A percentile compares a stretch with the other conserved stretches of the same genome.
Conservation (phyloP, 768 basidiomycete genomes). For the Boletus sp. region DNA sequence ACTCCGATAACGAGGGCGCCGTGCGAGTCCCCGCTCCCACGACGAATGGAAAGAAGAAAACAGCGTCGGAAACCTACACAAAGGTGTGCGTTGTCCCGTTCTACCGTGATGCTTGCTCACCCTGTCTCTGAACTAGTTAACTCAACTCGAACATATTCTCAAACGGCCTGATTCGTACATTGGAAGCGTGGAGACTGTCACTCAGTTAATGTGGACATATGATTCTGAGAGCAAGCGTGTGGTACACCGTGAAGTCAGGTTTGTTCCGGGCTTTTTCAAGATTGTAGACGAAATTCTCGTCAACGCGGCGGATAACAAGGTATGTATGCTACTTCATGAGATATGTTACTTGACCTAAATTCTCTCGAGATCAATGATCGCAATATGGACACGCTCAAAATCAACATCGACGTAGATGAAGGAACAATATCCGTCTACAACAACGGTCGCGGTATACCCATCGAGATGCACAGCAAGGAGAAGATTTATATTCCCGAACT, state of each 20-base stretch:
- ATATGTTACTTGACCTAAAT: not conserved
- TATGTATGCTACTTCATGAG: slow-evolving; percentile 30
- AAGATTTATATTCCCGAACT: slow-evolving; percentile 95
- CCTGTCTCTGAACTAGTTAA: slow-evolving; percentile 51
- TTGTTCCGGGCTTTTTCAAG: slow-evolving; percentile 98
- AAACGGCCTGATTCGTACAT: slow-evolving; percentile 94
- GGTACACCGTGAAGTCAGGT: slow-evolving; percentile 78
- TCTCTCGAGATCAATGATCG: slow-evolving; percentile 78
- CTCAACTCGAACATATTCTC: slow-evolving; percentile 92
- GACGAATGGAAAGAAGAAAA: slow-evolving; percentile 67
- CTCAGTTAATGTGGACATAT: slow-evolving; percentile 91
- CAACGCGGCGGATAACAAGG: slow-evolving; percentile 99
- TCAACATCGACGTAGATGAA: slow-evolving; percentile 80
- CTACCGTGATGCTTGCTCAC: not conserved
- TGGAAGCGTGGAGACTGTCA: slow-evolving; percentile 88
- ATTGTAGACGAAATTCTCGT: slow-evolving; percentile 99
- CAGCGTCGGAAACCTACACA: slow-evolving; percentile 85
- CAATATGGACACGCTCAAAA: slow-evolving; percentile 87
- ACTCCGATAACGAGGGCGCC: slow-evolving; percentile 40
- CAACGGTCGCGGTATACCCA: slow-evolving; percentile 94
- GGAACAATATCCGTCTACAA: slow-evolving; percentile 90
- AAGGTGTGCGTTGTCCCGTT: slow-evolving; percentile 53
- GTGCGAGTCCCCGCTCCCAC: slow-evolving; percentile 24
- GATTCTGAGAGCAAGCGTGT: slow-evolving; percentile 82
- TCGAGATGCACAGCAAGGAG: slow-evolving; percentile 91